phyloP scores from a whole-genome alignment of 78 protist genomes.

The Planoprotostelium fungivorum region DNA sequence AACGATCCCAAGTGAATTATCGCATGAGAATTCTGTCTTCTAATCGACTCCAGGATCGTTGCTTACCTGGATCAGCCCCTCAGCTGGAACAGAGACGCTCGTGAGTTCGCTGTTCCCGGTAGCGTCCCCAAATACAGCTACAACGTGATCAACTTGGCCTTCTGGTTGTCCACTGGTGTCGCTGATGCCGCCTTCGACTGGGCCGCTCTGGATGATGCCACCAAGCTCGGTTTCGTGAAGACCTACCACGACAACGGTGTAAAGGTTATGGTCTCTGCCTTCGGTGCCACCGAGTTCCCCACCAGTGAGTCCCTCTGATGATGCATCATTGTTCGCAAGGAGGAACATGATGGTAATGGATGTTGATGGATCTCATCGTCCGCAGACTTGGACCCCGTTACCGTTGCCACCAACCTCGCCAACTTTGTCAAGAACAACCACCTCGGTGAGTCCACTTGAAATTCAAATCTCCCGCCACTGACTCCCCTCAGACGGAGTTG shows the following conservation, averaged over 20 bases:
- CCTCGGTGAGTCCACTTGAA: no score
- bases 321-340: no score
- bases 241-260: neutral
- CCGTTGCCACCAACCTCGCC: neutral
- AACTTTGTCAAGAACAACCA: constrained; percentile 5
- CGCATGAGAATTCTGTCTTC: neutral
- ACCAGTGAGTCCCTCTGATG: neutral
- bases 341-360: no score
- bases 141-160: constrained; percentile 5
- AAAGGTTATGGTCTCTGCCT: constrained; percentile 1
- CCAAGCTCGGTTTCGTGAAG: neutral
- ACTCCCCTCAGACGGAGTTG: constrained; percentile 4
- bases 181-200: neutral
- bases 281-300: constrained; percentile 15
- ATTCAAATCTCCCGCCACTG: no score
- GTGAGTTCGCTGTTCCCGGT: constrained; percentile 1
- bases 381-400: constrained; percentile 1
- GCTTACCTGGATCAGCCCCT: neutral
- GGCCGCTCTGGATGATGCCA: neutral
- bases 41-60: neutral
- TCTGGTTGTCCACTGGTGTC: constrained; percentile 5
- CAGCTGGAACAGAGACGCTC: neutral
- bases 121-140: neutral
- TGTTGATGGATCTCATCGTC: neutral
- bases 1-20: neutral